phyloP scores from a whole-genome alignment of 2,329 filamentous ascomycete genomes.

The Ampelomyces quisqualis region DNA sequence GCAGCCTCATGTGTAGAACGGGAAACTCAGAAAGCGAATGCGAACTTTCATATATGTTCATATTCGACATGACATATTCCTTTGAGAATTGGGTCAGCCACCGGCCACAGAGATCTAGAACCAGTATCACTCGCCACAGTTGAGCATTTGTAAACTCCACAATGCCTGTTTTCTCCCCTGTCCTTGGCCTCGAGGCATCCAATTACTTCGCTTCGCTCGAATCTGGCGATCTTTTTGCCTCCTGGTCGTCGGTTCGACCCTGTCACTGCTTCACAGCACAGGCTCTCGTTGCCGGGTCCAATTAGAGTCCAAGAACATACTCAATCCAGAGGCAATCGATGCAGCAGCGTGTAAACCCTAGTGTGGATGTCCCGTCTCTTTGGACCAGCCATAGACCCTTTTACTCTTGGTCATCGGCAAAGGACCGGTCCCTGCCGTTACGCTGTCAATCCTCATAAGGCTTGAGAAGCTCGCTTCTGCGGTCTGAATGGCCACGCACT shows the following conservation, averaged over 20 bases:
- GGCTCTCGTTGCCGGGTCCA: conserved; percentile 25
- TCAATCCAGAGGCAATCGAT: conserved; percentile 37
- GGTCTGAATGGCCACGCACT: conserved; percentile 38
- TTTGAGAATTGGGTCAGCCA: conserved; percentile 24
- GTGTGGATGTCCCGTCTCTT: conserved; percentile 35
- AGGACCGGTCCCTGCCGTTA: conserved; percentile 31
- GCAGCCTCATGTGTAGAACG: neutral
- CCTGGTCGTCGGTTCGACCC: conserved; percentile 35
- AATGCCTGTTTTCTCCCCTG: conserved; percentile 20
- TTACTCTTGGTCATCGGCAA: conserved; percentile 26
- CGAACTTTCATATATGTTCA: neutral
- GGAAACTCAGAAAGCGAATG: neutral
- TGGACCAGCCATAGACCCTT: conserved; percentile 24
- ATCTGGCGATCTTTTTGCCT: conserved; percentile 41
- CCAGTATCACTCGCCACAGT: conserved; percentile 41
- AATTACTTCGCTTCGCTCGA: conserved; percentile 14
- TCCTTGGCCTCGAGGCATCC: conserved; percentile 19
- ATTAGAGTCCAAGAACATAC: conserved; percentile 23
- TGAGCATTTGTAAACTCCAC: conserved; percentile 25
- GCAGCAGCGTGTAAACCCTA: conserved; percentile 33
- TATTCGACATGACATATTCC: neutral
- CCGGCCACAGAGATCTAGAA: conserved; percentile 40
- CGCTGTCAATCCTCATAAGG: conserved; percentile 37
- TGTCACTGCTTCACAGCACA: conserved; percentile 34
- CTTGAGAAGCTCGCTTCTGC: conserved; percentile 29